Percentiles rank a stretch among this genome's conserved stretches.
Conservation (phyloP, 2,329 filamentous ascomycete species). For the Ophiostoma novo-ulmi region DNA sequence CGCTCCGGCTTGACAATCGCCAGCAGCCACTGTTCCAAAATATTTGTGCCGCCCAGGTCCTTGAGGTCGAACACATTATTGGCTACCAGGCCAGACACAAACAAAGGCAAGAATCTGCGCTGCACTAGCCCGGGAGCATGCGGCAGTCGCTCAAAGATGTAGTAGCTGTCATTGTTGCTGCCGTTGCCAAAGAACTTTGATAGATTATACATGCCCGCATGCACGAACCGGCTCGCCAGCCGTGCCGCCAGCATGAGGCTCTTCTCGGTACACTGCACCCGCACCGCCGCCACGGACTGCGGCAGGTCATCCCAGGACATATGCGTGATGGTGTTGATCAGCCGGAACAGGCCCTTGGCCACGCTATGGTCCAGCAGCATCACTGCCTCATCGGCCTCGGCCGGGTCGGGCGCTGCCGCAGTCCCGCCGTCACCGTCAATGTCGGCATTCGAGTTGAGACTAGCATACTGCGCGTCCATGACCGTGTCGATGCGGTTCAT, state of each 20-base stretch:
- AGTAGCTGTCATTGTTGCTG: slow-evolving; percentile 39
- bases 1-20: slow-evolving; percentile 47
- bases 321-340: slow-evolving; percentile 31
- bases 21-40: slow-evolving; percentile 50
- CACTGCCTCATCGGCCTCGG: slow-evolving; percentile 46
- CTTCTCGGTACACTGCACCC: slow-evolving; percentile 40
- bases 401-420: slow-evolving; percentile 31
- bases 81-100: slow-evolving; percentile 47
- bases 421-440: slow-evolving; percentile 27
- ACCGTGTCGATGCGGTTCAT: slow-evolving; percentile 41
- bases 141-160: slow-evolving; percentile 44
- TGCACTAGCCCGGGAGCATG: slow-evolving; percentile 39
- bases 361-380: slow-evolving; percentile 47
- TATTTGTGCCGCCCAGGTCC: slow-evolving; percentile 40
- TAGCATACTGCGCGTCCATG: slow-evolving; percentile 39
- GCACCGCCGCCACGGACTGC: background rate
- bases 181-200: slow-evolving; percentile 44
- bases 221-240: slow-evolving; percentile 37
- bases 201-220: slow-evolving; percentile 42
- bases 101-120: slow-evolving; percentile 47
- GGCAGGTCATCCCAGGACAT: slow-evolving; percentile 20
- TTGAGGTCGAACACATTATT: slow-evolving; percentile 45
- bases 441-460: slow-evolving; percentile 33
- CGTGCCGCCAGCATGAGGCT: slow-evolving; percentile 43
- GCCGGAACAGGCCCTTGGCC: slow-evolving; percentile 44